Conservation (phyloP, 495 filamentous ascomycete species). For the Aspergillus conjunctus region DNA sequence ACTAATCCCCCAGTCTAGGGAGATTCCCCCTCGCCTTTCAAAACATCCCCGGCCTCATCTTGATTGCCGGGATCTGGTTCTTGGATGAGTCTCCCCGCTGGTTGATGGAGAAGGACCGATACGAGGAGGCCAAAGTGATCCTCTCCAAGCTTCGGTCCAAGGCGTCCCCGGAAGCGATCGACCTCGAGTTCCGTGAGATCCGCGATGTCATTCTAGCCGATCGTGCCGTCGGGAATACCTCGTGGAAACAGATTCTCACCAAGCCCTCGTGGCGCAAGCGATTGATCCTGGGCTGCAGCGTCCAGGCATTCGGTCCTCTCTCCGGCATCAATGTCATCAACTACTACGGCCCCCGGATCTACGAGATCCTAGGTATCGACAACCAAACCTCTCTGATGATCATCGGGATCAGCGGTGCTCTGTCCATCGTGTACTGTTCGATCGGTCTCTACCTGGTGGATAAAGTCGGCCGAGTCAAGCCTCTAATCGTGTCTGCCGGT, state of each 20-base stretch:
- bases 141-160: constrained; percentile 23
- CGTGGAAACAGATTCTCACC: constrained; percentile 50
- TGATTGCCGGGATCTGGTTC: constrained; percentile 55
- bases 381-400: constrained; percentile 51
- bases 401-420: constrained; percentile 47
- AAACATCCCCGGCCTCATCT: constrained; percentile 46
- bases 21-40: constrained; percentile 57
- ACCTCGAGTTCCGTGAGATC: constrained; percentile 33
- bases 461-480: constrained; percentile 23
- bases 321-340: constrained; percentile 57
- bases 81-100: constrained; percentile 60
- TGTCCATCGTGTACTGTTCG: constrained; percentile 39
- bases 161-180: constrained; percentile 23
- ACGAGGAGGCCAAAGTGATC: constrained; percentile 55
- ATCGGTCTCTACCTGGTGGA: constrained; percentile 21
- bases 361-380: constrained; percentile 51
- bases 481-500: constrained; percentile 19
- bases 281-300: constrained; percentile 53
- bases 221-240: constrained; percentile 22
- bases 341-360: constrained; percentile 56
- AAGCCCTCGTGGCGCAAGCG: constrained; percentile 48
- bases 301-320: constrained; percentile 55
- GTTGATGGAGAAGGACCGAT: constrained; percentile 65
- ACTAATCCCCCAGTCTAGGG: constrained; percentile 25
- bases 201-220: constrained; percentile 28